A percentile compares a stretch with the other conserved stretches of the same genome.
Conservation (phyloP, 1,139 yeast genomes). For the Protomyces gravidus region DNA sequence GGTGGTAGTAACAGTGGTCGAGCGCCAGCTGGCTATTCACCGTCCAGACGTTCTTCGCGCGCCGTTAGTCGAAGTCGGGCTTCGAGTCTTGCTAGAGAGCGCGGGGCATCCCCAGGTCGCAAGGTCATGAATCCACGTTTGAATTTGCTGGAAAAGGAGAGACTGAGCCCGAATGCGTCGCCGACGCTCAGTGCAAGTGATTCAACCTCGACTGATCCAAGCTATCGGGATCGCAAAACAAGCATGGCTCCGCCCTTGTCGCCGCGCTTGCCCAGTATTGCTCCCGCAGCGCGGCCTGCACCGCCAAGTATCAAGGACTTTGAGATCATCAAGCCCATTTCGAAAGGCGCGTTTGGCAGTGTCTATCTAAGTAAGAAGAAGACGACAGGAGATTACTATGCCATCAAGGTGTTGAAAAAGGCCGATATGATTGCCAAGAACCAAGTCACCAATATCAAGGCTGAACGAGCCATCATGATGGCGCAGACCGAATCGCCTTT, state of each 20-base stretch:
- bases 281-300: slow-evolving; percentile 44
- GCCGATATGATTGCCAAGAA: slow-evolving; percentile 96
- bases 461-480: slow-evolving; percentile 97
- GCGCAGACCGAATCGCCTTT: slow-evolving; percentile 90
- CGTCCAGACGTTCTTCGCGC: slow-evolving; percentile 15
- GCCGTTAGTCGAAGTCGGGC: slow-evolving; percentile 24
- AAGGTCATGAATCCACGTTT: slow-evolving; percentile 10
- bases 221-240: slow-evolving; percentile 13
- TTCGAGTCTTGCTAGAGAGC: slow-evolving; percentile 7
- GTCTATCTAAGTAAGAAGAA: slow-evolving; percentile 81
- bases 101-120: slow-evolving; percentile 9
- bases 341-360: slow-evolving; percentile 96
- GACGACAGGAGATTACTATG: slow-evolving; percentile 89
- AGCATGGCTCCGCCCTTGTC: slow-evolving; percentile 56
- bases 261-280: slow-evolving; percentile 67
- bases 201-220: slow-evolving; percentile 32
- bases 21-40: slow-evolving; percentile 20
- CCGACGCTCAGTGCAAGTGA: slow-evolving; percentile 24
- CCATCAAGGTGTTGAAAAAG: slow-evolving; percentile 88
- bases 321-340: slow-evolving; percentile 84
- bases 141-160: slow-evolving; percentile 12
- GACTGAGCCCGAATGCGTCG: slow-evolving; percentile 18
- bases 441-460: slow-evolving; percentile 88
- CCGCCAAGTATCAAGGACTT: slow-evolving; percentile 80
- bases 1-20: slow-evolving; percentile 12